These are phyloP conservation scores for Elongisporangium senticosum DNA, from an alignment of 352 stramenopile species.

Conservation along the genomic window DNA sequence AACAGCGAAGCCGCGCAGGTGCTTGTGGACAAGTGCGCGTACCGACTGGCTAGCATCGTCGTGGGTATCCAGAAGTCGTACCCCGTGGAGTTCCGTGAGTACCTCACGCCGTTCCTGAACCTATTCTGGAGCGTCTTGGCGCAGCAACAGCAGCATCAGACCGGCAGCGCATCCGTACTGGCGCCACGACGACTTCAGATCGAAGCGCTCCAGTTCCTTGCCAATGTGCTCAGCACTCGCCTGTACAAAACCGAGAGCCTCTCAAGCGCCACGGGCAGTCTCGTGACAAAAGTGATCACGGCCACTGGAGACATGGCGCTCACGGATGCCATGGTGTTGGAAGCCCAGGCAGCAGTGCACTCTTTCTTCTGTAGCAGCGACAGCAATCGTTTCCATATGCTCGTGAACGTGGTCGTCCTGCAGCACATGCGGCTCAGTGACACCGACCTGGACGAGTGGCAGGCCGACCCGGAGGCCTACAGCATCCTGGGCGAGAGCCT, in stretches of 20 bases:
- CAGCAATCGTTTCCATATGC: slow-evolving; percentile 25
- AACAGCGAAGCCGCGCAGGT: slow-evolving; percentile 6
- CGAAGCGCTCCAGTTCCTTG: slow-evolving; percentile 71
- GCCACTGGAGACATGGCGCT: slow-evolving; percentile 65
- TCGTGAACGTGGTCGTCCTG: slow-evolving; percentile 70
- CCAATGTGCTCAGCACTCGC: slow-evolving; percentile 73
- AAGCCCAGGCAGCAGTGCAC: slow-evolving; percentile 51
- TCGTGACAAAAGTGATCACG: slow-evolving; percentile 80
- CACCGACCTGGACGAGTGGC: slow-evolving; percentile 67
- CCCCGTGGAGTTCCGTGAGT: slow-evolving; percentile 79
- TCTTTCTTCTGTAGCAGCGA: slow-evolving; percentile 41
- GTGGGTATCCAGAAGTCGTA: slow-evolving; percentile 75
- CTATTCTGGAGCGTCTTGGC: slow-evolving; percentile 61
- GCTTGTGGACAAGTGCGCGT: slow-evolving; percentile 54
- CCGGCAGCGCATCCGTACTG: slow-evolving; percentile 2
- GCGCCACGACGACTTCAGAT: slow-evolving; percentile 48
- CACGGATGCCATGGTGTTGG: slow-evolving; percentile 70
- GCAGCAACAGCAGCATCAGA: background rate
- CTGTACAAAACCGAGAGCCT: slow-evolving; percentile 78
- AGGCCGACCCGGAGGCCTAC: slow-evolving; percentile 60
- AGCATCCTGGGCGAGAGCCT: slow-evolving; percentile 64
- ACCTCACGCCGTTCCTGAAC: slow-evolving; percentile 54
- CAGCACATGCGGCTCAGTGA: slow-evolving; percentile 63
- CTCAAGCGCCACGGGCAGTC: slow-evolving; percentile 24
- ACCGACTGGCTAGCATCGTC: slow-evolving; percentile 54